These are phyloP conservation scores for Magnusiomyces tetraspermus DNA, from an alignment of 1,139 yeast genomes.

Conservation along the genomic window DNA sequence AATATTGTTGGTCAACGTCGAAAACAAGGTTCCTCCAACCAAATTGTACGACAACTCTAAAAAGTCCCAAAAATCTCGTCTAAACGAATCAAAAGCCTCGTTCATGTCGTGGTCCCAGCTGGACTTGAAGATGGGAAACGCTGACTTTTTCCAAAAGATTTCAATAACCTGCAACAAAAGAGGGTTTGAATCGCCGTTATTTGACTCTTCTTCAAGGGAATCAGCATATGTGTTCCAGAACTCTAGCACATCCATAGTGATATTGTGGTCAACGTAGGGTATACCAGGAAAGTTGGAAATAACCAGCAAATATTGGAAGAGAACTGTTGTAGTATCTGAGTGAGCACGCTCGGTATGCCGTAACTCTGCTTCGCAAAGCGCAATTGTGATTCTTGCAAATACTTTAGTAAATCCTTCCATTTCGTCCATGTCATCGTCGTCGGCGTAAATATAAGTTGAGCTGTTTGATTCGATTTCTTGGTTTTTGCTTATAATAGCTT, in stretches of 20 bases:
- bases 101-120: constrained; percentile 28
- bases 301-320: constrained; percentile 36
- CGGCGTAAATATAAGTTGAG: constrained; percentile 4
- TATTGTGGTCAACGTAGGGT: constrained; percentile 57
- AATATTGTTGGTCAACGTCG: constrained; percentile 41
- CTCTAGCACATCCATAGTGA: constrained; percentile 58
- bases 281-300: constrained; percentile 52
- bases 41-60: constrained; percentile 61
- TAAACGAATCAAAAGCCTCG: constrained; percentile 55
- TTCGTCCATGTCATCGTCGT: constrained; percentile 14
- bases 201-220: constrained; percentile 31
- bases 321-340: constrained; percentile 7
- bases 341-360: constrained; percentile 1
- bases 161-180: constrained; percentile 41
- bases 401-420: constrained; percentile 14
- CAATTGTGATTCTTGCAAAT: constrained; percentile 10
- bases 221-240: constrained; percentile 79
- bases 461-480: constrained; percentile 1
- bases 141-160: constrained; percentile 56
- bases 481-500: constrained; percentile 6
- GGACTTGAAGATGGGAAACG: constrained; percentile 28
- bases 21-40: constrained; percentile 47
- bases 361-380: constrained; percentile 9
- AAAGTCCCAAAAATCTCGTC: constrained; percentile 67
- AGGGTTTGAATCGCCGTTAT: constrained; percentile 27